Conservation (phyloP, 1,284 basidiomycete genomes). For the Volvariella volvacea region DNA sequence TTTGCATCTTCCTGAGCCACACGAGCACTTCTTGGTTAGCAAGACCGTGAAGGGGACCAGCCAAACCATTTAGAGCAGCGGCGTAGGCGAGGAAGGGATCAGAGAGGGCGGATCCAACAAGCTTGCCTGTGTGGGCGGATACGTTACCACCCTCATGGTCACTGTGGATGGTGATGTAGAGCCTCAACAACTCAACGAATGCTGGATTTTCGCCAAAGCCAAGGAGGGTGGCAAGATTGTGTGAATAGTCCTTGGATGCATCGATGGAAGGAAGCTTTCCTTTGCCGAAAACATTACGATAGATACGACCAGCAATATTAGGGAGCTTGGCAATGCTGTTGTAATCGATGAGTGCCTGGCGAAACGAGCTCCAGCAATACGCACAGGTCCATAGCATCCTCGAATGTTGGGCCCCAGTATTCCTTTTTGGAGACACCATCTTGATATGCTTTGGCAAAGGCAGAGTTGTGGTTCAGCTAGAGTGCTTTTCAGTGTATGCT, state of each 20-base stretch:
- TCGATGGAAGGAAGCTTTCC: slow-evolving; percentile 91
- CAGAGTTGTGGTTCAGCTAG: slow-evolving; percentile 95
- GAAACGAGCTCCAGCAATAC: too few species aligned
- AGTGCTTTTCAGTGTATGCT: slow-evolving; percentile 10
- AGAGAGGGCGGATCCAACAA: slow-evolving; percentile 95
- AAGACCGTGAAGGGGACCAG: slow-evolving; percentile 94
- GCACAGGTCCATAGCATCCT: slow-evolving; percentile 94
- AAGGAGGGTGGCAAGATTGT: slow-evolving; percentile 88
- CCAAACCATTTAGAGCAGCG: slow-evolving; percentile 93
- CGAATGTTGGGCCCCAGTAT: slow-evolving; percentile 95
- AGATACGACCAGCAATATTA: slow-evolving; percentile 95
- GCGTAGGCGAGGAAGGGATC: slow-evolving; percentile 96
- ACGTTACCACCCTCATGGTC: slow-evolving; percentile 99
- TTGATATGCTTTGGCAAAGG: slow-evolving; percentile 94
- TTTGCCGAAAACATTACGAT: slow-evolving; percentile 88
- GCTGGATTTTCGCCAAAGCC: slow-evolving; percentile 87
- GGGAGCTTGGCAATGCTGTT: slow-evolving; percentile 91
- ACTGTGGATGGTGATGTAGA: slow-evolving; percentile 98
- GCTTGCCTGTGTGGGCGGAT: slow-evolving; percentile 93
- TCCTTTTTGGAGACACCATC: slow-evolving; percentile 93
- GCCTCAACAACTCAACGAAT: slow-evolving; percentile 92
- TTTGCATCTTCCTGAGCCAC: slow-evolving; percentile 88
- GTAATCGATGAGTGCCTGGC: too few species aligned
- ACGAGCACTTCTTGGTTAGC: slow-evolving; percentile 94
- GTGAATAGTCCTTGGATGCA: slow-evolving; percentile 84